A percentile compares a stretch with the other conserved stretches of the same genome.
Conservation (phyloP, 306 rosid genomes). For the Citrullus mucosospermus region DNA sequence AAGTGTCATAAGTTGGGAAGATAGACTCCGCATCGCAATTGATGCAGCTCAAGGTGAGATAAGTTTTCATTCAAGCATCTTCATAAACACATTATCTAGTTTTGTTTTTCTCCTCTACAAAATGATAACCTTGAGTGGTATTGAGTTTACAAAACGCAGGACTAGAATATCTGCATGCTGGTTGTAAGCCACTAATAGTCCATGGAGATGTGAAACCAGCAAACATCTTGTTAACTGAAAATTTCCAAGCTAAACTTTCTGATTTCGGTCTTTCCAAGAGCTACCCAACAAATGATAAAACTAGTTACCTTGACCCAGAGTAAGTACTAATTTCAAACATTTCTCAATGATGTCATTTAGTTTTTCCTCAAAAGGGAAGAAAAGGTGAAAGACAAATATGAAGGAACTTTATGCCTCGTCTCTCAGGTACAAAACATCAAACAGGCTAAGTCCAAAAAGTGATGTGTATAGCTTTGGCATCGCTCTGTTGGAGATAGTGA, state of each 20-base stretch:
- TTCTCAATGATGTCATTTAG: background rate
- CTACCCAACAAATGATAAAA: background rate
- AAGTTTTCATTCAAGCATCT: background rate
- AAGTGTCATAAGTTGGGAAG: constrained; percentile 19
- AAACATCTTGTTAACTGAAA: constrained; percentile 19
- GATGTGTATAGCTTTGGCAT: constrained; percentile 21
- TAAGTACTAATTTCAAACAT: background rate
- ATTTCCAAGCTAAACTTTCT: constrained; percentile 14
- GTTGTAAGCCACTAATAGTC: constrained; percentile 30
- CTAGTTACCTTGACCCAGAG: constrained; percentile 23
- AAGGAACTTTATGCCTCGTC: background rate
- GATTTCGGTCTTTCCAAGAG: constrained; percentile 22
- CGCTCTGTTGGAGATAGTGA: constrained; percentile 17
- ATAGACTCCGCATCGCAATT: constrained; percentile 21
- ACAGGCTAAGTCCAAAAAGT: constrained; percentile 18
- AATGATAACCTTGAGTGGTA: background rate
- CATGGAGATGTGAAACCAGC: constrained; percentile 19
- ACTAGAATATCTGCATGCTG: constrained; percentile 37
- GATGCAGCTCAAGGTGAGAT: constrained; percentile 28
- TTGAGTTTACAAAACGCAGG: constrained; percentile 16
- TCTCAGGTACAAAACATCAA: constrained; percentile 10
- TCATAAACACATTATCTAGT: background rate
- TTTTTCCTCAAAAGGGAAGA: background rate
- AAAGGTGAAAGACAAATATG: background rate
- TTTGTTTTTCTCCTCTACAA: background rate